Evolutionary conservation across 2,329 filamentous ascomycete genomes (phyloP), one percentile per base, ranked within the genome.

Genomic region (Penicillium frequentans): DNA sequence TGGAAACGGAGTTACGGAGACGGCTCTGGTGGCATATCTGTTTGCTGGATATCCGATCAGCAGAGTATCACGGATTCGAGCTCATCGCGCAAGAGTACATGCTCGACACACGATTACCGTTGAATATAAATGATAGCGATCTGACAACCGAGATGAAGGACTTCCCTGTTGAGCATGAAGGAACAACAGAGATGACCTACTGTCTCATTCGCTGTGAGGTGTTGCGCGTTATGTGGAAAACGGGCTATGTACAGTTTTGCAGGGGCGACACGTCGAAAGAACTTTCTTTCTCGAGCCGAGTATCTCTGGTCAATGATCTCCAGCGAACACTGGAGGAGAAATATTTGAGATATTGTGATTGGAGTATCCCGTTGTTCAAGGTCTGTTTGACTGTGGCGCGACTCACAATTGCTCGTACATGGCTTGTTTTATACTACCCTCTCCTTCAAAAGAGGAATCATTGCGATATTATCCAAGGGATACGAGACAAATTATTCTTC

Each of bases 401-500:
- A 1, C 55, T 67, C 3, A 60, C 57, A 8, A 60, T 63, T 5
- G 54, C 59, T 5, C 62, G 65, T 1, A 55, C 54, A 13, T 65
- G 62, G 62, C 57, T 67, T 13, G 39, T 62, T 3, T 51, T 61
- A 5, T 54, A 64, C 23, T 64, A 58, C 4, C 57, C 65, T 11
- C 29, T 24, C 1, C 19, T 10, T 7, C 37, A 49, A 8, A 59
- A 46, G 23, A 47, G 58, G 19, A 44, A 2, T 21, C 21, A 24
- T 7, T 16, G 31, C 31, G 31, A 24, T 14, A 24, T 37, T 19
- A 14, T 26, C 7, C 19, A 31, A 8, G 14, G 13, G 6, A 19
- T 26, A 14, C 56, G 52, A 14, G 61, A 65, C n/a, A 51, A 54
- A 3, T 79, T 92, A 0, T 89, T 91, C 68, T 75, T 86, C 31